Base-by-base conservation (phyloP, 2,329 filamentous ascomycete species). In the Dryadomyces quercivorus region DNA sequence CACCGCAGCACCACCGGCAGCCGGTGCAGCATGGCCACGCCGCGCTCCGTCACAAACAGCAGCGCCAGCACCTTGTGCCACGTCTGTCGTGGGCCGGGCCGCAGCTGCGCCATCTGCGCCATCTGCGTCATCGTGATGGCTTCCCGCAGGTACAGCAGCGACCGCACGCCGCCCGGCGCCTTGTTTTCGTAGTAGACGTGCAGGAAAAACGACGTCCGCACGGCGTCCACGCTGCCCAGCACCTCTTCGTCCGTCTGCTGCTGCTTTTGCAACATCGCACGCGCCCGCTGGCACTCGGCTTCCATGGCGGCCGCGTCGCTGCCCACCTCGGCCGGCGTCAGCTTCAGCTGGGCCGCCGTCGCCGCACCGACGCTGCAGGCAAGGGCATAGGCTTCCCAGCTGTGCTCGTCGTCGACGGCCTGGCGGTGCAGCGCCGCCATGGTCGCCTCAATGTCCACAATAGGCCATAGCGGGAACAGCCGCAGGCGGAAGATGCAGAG, bases 181-280 rank as follows among this genome's bases (percentile, higher is more conserved):
- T 71, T 67, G 53, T 77, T 77, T 60, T 77, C 75, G 58, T 76
- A 69, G 52, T 75, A 76, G 12, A 76, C 71, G 59, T 77, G 75
- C 18, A 77, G 62, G 50, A 77, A 78, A 58, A 77, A 78, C 0
- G 73, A 72, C 2, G 71, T 72, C 5, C 73, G 67, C 3, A 78
- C 58, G 38, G 64, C 66, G 50, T 74, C 68, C 20, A 77, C 63
- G 16, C 65, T 69, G 42, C 66, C 61, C 4, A 60, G 57, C 15
- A 59, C 61, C 21, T 62, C 65, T 26, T 63, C 65, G 13, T 55
- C 53, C 4, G 61, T 61, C 40, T 63, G 59, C 53, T 62, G n/a
- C n/a, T n/a, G n/a, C 34, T 36, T 12, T 36, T 36, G 59, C 12
- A 61, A 50, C 1, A 45, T 12, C 49, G 55, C 63, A 51, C 61